Conservation (phyloP, 192 early-diverging fungal species). For the Backusella tuberculispora region DNA sequence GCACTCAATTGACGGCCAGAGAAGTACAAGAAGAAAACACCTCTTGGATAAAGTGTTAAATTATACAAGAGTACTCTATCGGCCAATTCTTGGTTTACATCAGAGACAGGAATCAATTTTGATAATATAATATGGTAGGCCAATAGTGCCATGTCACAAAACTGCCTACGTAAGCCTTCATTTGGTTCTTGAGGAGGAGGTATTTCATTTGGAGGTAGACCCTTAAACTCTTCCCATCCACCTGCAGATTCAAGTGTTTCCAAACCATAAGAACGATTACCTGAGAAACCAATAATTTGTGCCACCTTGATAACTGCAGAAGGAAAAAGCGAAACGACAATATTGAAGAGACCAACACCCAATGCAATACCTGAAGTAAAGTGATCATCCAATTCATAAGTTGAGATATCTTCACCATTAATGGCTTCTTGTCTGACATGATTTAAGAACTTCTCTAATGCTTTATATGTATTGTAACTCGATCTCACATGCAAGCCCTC, state of each 20-base stretch:
- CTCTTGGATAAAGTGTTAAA: constrained; percentile 62
- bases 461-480: constrained; percentile 68
- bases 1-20: constrained; percentile 66
- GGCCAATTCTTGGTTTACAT: constrained; percentile 70
- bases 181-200: constrained; percentile 45
- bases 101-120: constrained; percentile 68
- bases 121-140: constrained; percentile 80
- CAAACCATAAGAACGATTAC: constrained; percentile 76
- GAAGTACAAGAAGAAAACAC: constrained; percentile 77
- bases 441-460: constrained; percentile 53
- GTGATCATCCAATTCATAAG: constrained; percentile 74
- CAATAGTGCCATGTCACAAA: constrained; percentile 70
- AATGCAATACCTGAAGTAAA: constrained; percentile 81
- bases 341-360: constrained; percentile 78
- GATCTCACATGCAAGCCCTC: constrained; percentile 79
- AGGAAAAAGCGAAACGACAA: constrained; percentile 84
- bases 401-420: constrained; percentile 47
- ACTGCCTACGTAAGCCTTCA: constrained; percentile 75
- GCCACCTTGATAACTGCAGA: constrained; percentile 70
- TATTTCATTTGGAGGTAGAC: constrained; percentile 37
- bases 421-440: constrained; percentile 54
- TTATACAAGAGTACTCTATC: constrained; percentile 57
- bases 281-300: constrained; percentile 83
- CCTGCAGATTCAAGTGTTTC: constrained; percentile 72
- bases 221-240: constrained; percentile 61